Percentiles rank a stretch among this genome's conserved stretches.
Evolutionary conservation across 1,284 basidiomycete species (phyloP).

Genomic region (Mixia osmundae): DNA sequence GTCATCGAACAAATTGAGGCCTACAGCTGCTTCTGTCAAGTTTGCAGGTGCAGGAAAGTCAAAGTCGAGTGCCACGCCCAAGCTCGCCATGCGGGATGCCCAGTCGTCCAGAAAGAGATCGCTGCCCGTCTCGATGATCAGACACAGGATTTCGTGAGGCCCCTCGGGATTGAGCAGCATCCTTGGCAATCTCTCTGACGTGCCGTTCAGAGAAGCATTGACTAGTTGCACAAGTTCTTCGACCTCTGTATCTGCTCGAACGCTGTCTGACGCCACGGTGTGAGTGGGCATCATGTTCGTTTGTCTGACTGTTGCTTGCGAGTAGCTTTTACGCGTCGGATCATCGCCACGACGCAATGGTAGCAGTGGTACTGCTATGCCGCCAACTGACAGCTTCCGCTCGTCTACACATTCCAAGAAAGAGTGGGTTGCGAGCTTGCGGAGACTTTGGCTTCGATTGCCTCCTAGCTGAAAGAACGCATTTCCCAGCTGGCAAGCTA

Average conservation of each 20-base stretch:
- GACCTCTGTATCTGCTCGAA: slow-evolving; percentile 6
- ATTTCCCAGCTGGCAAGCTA: no score
- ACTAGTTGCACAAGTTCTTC: slow-evolving; percentile 26
- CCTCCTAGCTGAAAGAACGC: no score
- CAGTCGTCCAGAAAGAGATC: slow-evolving; percentile 49
- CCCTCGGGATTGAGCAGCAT: slow-evolving; percentile 34
- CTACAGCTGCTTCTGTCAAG: background rate
- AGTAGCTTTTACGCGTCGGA: no score
- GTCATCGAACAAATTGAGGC: slow-evolving; percentile 31
- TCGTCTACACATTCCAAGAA: no score
- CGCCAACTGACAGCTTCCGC: no score
- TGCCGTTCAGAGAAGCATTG: slow-evolving; percentile 32
- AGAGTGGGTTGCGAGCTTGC: no score
- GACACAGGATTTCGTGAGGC: slow-evolving; percentile 45
- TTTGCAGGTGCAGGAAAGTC: slow-evolving; percentile 30
- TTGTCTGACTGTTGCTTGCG: no score
- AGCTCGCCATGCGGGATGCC: slow-evolving; percentile 37
- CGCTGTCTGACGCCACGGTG: no score
- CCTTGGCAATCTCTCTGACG: slow-evolving; percentile 35
- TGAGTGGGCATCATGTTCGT: no score
- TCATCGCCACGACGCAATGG: no score
- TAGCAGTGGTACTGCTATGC: no score
- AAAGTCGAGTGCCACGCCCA: slow-evolving; percentile 49
- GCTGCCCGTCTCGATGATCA: slow-evolving; percentile 38
- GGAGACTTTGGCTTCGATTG: no score